Conservation (phyloP, 1,139 yeast species). For the Pneumocystis canis region DNA sequence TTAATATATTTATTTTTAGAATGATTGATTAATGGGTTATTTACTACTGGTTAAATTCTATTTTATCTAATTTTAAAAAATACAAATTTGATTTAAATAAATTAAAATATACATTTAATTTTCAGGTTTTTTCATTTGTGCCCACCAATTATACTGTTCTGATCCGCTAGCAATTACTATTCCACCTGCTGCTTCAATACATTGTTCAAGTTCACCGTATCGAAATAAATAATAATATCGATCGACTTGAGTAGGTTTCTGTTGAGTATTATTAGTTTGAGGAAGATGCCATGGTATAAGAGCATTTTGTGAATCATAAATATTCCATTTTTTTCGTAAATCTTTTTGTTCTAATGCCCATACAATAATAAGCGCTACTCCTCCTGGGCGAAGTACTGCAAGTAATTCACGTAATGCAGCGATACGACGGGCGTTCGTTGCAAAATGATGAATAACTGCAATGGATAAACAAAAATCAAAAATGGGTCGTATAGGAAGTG, state of each 20-base stretch:
- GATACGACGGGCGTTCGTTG: constrained; percentile 65
- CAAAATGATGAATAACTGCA: constrained; percentile 91
- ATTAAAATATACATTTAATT: not conserved
- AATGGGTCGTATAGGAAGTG: constrained; percentile 37
- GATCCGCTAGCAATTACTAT: constrained; percentile 57
- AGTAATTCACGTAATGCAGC: constrained; percentile 59
- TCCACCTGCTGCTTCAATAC: constrained; percentile 57
- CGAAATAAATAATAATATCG: constrained; percentile 76
- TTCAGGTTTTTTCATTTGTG: constrained; percentile 12
- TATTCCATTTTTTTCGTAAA: constrained; percentile 75
- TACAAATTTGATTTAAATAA: no score
- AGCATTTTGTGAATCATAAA: constrained; percentile 83
- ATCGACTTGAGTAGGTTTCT: constrained; percentile 9
- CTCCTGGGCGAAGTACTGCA: constrained; percentile 41
- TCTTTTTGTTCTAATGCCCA: constrained; percentile 93
- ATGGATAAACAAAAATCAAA: constrained; percentile 89
- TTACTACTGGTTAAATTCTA: no score
- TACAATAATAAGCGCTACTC: constrained; percentile 67
- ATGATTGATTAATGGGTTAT: no score
- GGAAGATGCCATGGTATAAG: constrained; percentile 88
- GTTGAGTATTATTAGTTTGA: no score
- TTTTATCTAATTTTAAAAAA: no score
- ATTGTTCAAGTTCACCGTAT: constrained; percentile 64
- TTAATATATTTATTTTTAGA: no score
- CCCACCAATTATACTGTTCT: constrained; percentile 95